Conservation (phyloP, 805 yeast genomes). For the Suhomyces faveliae region DNA sequence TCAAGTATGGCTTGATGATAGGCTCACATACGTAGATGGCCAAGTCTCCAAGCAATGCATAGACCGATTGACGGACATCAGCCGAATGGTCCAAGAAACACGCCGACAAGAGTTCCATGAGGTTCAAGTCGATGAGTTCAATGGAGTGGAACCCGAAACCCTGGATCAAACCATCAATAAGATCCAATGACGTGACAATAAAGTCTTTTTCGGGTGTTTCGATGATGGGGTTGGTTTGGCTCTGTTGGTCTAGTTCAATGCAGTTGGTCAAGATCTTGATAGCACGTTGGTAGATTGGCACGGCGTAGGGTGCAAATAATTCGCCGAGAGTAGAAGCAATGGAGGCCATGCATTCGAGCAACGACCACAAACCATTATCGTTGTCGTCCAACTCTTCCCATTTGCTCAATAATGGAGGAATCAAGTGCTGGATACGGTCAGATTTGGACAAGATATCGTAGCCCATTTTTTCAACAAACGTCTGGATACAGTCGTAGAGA, state of each 20-base stretch:
- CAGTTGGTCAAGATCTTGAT: conserved; percentile 65
- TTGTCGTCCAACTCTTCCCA: conserved; percentile 78
- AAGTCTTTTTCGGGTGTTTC: conserved; percentile 88
- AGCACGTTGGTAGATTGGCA: conserved; percentile 80
- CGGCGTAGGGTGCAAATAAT: conserved; percentile 82
- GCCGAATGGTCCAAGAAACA: conserved; percentile 73
- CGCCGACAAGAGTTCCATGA: conserved; percentile 62
- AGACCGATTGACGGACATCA: conserved; percentile 92
- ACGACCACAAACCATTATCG: conserved; percentile 86
- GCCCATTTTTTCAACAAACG: conserved; percentile 78
- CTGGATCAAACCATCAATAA: conserved; percentile 90
- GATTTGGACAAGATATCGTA: conserved; percentile 54
- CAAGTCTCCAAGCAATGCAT: conserved; percentile 88
- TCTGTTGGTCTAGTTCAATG: conserved; percentile 62
- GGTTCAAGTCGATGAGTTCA: conserved; percentile 48
- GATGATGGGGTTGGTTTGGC: conserved; percentile 62
- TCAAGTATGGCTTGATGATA: conserved; percentile 47
- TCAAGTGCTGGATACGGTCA: conserved; percentile 54
- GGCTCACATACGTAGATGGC: conserved; percentile 56
- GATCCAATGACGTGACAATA: conserved; percentile 81
- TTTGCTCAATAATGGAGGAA: conserved; percentile 79
- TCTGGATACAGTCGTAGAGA: conserved; percentile 86
- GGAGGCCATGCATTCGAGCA: conserved; percentile 88
- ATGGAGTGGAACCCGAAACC: conserved; percentile 70
- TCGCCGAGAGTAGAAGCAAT: conserved; percentile 87